These are phyloP conservation scores for Yarrowia galli DNA, from an alignment of 1,139 yeast genomes.

Conservation along the genomic window DNA sequence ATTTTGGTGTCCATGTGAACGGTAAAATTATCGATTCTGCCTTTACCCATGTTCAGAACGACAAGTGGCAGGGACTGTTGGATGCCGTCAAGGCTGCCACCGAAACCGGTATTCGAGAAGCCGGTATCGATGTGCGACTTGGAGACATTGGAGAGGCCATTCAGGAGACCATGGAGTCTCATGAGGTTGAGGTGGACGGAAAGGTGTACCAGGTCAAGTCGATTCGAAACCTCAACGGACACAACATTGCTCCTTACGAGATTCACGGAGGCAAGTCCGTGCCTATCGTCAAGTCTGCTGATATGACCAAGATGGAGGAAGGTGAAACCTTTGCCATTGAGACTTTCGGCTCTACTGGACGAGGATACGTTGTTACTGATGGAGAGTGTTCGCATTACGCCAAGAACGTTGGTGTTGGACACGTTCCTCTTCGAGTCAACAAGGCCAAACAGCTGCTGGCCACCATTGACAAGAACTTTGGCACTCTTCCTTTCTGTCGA, in stretches of 20 bases:
- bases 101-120: conserved; percentile 87
- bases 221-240: conserved; percentile 93
- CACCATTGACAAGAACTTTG: conserved; percentile 79
- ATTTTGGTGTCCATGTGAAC: conserved; percentile 94
- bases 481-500: conserved; percentile 96
- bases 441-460: conserved; percentile 71
- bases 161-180: conserved; percentile 97
- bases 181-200: conserved; percentile 91
- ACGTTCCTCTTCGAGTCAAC: conserved; percentile 63
- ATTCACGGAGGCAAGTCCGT: conserved; percentile 97
- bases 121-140: conserved; percentile 95
- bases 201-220: conserved; percentile 84
- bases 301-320: conserved; percentile 97
- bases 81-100: conserved; percentile 93
- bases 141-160: conserved; percentile 96
- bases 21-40: conserved; percentile 98
- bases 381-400: conserved; percentile 98
- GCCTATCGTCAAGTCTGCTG: conserved; percentile 93
- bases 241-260: conserved; percentile 79
- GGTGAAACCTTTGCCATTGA: conserved; percentile 98
- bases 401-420: conserved; percentile 59
- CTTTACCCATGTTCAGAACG: conserved; percentile 88
- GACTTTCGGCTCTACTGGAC: conserved; percentile 96
- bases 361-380: conserved; percentile 81
- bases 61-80: conserved; percentile 78